Conservation (phyloP, 768 basidiomycete species). For the Boletus rubescentipes region DNA sequence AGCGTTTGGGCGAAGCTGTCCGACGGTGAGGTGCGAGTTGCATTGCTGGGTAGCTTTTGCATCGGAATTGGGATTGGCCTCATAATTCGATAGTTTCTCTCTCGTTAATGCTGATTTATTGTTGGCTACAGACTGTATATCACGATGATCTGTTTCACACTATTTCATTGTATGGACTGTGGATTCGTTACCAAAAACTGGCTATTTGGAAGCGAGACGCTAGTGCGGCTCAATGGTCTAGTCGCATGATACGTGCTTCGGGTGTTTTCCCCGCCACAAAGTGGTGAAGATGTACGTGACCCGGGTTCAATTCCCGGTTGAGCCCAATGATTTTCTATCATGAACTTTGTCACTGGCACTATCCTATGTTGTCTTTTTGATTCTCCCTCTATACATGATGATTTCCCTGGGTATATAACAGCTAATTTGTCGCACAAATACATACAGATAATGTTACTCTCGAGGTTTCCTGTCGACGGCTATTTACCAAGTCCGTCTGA, state of each 20-base stretch:
- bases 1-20: constrained; percentile 25
- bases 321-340: constrained; percentile 11
- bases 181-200: neutral
- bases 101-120: neutral
- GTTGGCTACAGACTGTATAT: neutral
- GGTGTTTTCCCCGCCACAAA: constrained; percentile 16
- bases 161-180: neutral
- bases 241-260: constrained; percentile 39
- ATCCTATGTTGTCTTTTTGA: neutral
- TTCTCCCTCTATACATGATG: too few relatives aligned
- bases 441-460: neutral
- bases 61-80: constrained; percentile 46
- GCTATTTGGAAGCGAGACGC: neutral
- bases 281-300: constrained; percentile 37
- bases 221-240: constrained; percentile 34
- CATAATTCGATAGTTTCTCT: constrained; percentile 26
- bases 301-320: constrained; percentile 38
- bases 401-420: neutral
- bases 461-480: constrained; percentile 5
- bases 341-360: too few relatives aligned
- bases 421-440: neutral
- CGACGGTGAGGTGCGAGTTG: constrained; percentile 31
- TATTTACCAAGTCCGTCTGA: constrained; percentile 18
- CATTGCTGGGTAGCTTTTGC: constrained; percentile 43
- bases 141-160: neutral